Conservation (phyloP, 257 asterid genomes). For the Ajuga chamaepitys region DNA sequence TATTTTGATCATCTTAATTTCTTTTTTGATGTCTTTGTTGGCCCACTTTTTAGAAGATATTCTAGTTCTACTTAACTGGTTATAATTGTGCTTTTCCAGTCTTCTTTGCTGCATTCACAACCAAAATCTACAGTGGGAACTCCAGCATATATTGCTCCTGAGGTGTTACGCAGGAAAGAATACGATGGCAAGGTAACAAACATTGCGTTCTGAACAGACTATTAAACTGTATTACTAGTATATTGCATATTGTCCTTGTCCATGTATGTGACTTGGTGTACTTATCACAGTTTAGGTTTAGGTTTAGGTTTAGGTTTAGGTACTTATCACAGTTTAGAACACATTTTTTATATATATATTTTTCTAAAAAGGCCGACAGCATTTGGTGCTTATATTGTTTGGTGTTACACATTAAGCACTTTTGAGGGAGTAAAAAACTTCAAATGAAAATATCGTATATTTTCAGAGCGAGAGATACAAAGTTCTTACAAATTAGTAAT, state of each 20-base stretch:
- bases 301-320: too few relatives aligned
- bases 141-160: conserved; percentile 88
- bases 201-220: neutral
- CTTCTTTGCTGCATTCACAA: conserved; percentile 79
- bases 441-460: too few relatives aligned
- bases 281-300: neutral
- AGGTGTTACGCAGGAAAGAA: conserved; percentile 62
- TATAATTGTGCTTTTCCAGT: conserved; percentile 31
- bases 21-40: neutral
- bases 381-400: too few relatives aligned
- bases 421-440: too few relatives aligned
- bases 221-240: neutral
- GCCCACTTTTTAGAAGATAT: neutral
- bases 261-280: neutral
- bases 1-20: neutral
- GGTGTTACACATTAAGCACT: too few relatives aligned
- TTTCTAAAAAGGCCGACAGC: neutral
- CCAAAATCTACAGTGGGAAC: conserved; percentile 92
- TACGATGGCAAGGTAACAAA: conserved; percentile 74
- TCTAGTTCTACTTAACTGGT: conserved; percentile 12
- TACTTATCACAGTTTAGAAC: neutral
- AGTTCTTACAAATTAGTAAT: too few relatives aligned
- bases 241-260: neutral
- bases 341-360: neutral
- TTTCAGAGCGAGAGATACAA: too few relatives aligned